Base-by-base conservation (phyloP, 1,139 yeast species). In the Torulaspora globosa region DNA sequence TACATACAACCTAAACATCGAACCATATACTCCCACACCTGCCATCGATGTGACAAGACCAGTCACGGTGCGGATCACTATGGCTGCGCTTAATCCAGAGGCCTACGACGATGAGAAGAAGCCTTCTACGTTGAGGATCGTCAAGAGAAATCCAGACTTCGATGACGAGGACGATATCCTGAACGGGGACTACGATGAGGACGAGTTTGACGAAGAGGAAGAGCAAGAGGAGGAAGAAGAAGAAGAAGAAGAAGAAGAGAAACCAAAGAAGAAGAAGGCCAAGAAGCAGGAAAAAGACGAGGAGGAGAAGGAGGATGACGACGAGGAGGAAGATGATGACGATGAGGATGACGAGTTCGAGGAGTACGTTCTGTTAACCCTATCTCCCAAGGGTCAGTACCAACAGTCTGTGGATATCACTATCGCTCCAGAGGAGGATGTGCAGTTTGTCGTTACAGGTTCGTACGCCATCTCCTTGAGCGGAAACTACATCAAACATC, bases 401-500 rank as follows among this genome's bases (percentile, higher is more conserved):
- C 99, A 92, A 75, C 97, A 90, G 75, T 74, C 94, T 52, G 69
- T 92, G 52, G 97, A 92, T 65, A 72, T 92, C 59, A 88, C 95
- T 64, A 84, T 94, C 65, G 78, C 84, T 51, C 96, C 97, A 61
- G 94, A 84, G 65, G 98, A 92, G 73, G 96, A 89, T 65, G 90
- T 92, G 52, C 82, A 77, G 74, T 92, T 92, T 66, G 94, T 88
- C 62, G 97, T 87, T 51, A 84, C 96, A 55, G 98, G 98, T 60
- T 89, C 97, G 31, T 89, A 88, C 74, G 85, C 96, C 58, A 76
- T 92, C 57, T 95, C 90, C 69, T 75, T 92, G 63, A 77, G 88
- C 60, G 99, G 99, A 75, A 90, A 92, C 82, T 88, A 84, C 72
- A 84, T 92, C 65, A 94, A 86, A 66, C 96, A 89, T 70, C 97